phyloP scores from a whole-genome alignment of 306 rosid genomes.

The Begonia loranthoides region DNA sequence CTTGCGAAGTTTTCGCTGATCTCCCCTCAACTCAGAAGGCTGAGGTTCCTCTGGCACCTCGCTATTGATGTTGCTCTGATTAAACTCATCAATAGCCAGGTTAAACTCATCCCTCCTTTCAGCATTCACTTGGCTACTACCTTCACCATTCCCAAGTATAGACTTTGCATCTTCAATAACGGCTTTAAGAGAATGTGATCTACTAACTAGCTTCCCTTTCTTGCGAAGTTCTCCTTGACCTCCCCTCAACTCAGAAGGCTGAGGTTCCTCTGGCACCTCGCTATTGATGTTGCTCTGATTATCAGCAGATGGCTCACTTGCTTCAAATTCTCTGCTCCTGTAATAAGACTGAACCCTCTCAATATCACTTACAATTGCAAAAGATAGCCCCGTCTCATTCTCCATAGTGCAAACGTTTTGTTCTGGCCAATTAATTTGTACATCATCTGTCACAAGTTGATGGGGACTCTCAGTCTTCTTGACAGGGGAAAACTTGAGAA shows the following conservation, averaged over 20 bases:
- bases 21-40: conserved; percentile 36
- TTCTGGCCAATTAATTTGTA: conserved; percentile 16
- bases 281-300: conserved; percentile 48
- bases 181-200: conserved; percentile 43
- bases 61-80: conserved; percentile 48
- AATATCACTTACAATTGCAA: conserved; percentile 51
- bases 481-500: conserved; percentile 61
- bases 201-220: conserved; percentile 36
- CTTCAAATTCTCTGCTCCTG: conserved; percentile 43
- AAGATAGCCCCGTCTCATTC: conserved; percentile 57
- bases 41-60: conserved; percentile 42
- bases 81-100: conserved; percentile 18
- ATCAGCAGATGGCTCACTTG: conserved; percentile 39
- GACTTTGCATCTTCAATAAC: conserved; percentile 68
- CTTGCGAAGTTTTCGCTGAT: conserved; percentile 24
- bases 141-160: conserved; percentile 66
- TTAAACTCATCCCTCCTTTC: conserved; percentile 36
- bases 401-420: conserved; percentile 27
- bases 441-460: no score
- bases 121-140: conserved; percentile 36
- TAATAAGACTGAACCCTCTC: conserved; percentile 37
- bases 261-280: conserved; percentile 40
- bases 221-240: conserved; percentile 25
- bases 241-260: conserved; percentile 35
- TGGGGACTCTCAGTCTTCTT: conserved; percentile 11